Percentiles rank a stretch among this genome's conserved stretches.
These are phyloP conservation scores for Fusarium sp. DNA, from an alignment of 2,329 filamentous ascomycete genomes.

Conservation along the genomic window DNA sequence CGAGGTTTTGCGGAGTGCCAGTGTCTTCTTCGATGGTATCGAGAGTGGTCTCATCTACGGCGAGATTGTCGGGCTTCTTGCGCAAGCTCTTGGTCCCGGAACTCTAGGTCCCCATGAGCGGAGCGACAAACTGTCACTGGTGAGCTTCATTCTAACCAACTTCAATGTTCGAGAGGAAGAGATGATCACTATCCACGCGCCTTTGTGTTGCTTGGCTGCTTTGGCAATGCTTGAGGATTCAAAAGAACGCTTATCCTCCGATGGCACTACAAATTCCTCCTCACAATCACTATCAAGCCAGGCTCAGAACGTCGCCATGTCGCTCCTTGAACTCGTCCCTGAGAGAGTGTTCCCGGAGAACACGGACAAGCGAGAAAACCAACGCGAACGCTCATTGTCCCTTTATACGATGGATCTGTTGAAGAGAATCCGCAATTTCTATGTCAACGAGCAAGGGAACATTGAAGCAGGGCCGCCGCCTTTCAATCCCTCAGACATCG, in stretches of 20 bases:
- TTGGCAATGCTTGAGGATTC: constrained; percentile 77
- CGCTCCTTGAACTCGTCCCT: constrained; percentile 75
- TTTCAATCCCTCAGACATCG: constrained; percentile 69
- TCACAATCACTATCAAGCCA: constrained; percentile 50
- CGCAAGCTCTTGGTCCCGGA: constrained; percentile 69
- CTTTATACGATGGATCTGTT: constrained; percentile 66
- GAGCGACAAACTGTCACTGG: constrained; percentile 77
- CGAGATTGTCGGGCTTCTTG: constrained; percentile 80
- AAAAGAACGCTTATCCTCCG: constrained; percentile 55
- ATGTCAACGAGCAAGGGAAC: constrained; percentile 79
- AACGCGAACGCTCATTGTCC: constrained; percentile 21
- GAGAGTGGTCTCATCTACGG: constrained; percentile 95
- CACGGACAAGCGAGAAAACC: constrained; percentile 10
- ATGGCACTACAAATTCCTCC: constrained; percentile 54
- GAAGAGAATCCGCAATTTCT: constrained; percentile 76
- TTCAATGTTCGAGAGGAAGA: constrained; percentile 98
- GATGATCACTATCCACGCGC: constrained; percentile 90
- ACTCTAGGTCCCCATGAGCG: constrained; percentile 63
- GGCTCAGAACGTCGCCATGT: constrained; percentile 66
- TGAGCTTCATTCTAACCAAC: constrained; percentile 85
- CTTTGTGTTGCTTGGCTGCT: constrained; percentile 71
- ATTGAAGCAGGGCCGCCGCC: constrained; percentile 75
- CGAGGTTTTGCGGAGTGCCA: constrained; percentile 93
- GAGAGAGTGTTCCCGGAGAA: constrained; percentile 71
- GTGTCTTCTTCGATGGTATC: constrained; percentile 96